Evolutionary conservation across 1,139 yeast species (phyloP), one percentile per base, ranked within the genome.

Genomic region (Pichia sp.): DNA sequence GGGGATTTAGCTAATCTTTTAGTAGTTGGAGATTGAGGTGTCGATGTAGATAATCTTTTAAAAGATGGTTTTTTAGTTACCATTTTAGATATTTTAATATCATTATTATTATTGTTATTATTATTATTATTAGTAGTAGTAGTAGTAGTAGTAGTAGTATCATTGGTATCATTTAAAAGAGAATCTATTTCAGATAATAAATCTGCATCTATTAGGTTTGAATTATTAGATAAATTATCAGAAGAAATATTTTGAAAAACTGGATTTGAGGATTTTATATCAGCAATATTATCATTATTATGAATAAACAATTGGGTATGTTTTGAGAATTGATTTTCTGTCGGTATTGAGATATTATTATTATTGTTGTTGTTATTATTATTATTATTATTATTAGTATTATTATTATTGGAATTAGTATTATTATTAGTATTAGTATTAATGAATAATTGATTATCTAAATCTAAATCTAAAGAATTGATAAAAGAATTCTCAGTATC

Each of bases 1-100:
- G 46, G 35, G 16, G 42, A 41, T 37, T 35, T 43, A 10, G 45
- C 37, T n/a, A 37, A 16, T 11, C 48, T 26, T 26, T 38, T 38
- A 20, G 43, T 28, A 6, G 35, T 25, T 20, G 45, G 45, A 16
- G 45, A 44, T 16, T 43, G 32, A 16, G 39, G 20, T 7, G 25
- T 22, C 7, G 27, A 30, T 9, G 46, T 4, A 10, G 39, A 37
- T n/a, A 42, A 25, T n/a, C 46, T 36, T 27, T 47, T 47, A 4
- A 37, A n/a, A 2, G 46, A 41, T 7, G 40, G 40, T n/a, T 39
- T 41, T 23, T 41, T 43, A 3, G 12, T 31, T 22, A 41, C 16
- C 12, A 26, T 32, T 22, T 30, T 16, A 16, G 16, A 16, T 16
- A 16, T 16, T 16, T 16, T 16, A 16, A 16, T 16, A 16, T 16